These are phyloP conservation scores for Yamadazyma siamensis DNA, from an alignment of 1,139 yeast species.

Conservation along the genomic window DNA sequence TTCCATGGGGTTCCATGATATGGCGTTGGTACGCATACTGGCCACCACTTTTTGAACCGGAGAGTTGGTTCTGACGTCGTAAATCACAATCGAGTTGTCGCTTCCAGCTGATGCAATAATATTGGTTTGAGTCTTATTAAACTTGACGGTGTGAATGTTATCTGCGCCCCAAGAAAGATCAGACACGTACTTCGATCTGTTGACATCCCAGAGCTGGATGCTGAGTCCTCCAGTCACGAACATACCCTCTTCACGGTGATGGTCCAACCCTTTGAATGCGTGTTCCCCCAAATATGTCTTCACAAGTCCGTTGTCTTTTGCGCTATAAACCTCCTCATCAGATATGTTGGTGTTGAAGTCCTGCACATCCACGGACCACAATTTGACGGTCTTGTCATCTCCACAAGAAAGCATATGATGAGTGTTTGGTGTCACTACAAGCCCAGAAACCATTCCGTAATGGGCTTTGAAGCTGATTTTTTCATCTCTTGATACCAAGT, in stretches of 20 bases:
- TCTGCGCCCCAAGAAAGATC: slow-evolving; percentile 96
- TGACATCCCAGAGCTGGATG: slow-evolving; percentile 87
- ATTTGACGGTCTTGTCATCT: slow-evolving; percentile 81
- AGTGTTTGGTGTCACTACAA: slow-evolving; percentile 72
- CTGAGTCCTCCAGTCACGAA: slow-evolving; percentile 93
- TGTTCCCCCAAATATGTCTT: slow-evolving; percentile 83
- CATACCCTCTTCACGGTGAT: slow-evolving; percentile 66
- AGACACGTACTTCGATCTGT: slow-evolving; percentile 71
- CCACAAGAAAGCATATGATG: slow-evolving; percentile 75
- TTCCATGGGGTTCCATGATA: slow-evolving; percentile 98
- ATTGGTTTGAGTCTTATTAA: slow-evolving; percentile 88
- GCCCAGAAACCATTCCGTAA: slow-evolving; percentile 84
- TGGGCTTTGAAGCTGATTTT: slow-evolving; percentile 81
- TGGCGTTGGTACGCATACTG: slow-evolving; percentile 75
- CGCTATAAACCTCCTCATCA: slow-evolving; percentile 34
- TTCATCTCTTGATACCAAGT: slow-evolving; percentile 70
- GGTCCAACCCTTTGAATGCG: slow-evolving; percentile 83
- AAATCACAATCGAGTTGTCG: slow-evolving; percentile 85
- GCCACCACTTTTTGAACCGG: slow-evolving; percentile 91
- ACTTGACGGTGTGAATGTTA: slow-evolving; percentile 74
- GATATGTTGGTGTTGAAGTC: slow-evolving; percentile 35
- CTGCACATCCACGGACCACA: slow-evolving; percentile 62
- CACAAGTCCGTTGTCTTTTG: slow-evolving; percentile 45
- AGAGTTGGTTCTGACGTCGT: slow-evolving; percentile 88
- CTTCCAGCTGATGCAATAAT: slow-evolving; percentile 89